phyloP scores from a whole-genome alignment of 2,329 filamentous ascomycete genomes.

The Esteya vermicola region DNA sequence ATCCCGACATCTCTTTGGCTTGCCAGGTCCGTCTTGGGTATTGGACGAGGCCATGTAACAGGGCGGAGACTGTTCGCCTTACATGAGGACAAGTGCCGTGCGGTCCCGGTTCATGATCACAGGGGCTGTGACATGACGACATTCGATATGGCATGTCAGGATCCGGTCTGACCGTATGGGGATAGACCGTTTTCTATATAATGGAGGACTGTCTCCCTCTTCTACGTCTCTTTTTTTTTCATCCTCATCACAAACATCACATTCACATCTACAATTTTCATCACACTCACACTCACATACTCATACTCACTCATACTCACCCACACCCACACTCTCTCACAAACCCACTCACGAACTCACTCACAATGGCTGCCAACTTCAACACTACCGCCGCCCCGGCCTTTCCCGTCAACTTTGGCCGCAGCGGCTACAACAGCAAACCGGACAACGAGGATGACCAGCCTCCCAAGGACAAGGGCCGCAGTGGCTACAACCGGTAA shows the following conservation, averaged over 20 bases:
- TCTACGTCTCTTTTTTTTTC: neutral
- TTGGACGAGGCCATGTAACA: too few relatives aligned
- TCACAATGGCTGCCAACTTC: constrained; percentile 16
- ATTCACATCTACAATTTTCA: neutral
- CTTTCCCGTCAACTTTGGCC: constrained; percentile 24
- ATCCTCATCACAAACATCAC: neutral
- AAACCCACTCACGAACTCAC: neutral
- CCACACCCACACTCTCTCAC: neutral
- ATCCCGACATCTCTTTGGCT: too few relatives aligned
- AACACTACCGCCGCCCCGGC: too few relatives aligned
- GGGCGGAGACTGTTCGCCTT: too few relatives aligned
- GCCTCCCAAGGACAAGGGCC: constrained; percentile 23
- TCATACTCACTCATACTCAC: neutral
- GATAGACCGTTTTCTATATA: neutral
- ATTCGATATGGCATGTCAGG: too few relatives aligned
- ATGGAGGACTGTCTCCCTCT: neutral
- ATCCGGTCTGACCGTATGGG: neutral
- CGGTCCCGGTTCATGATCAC: too few relatives aligned
- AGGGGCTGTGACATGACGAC: too few relatives aligned
- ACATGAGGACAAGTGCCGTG: too few relatives aligned
- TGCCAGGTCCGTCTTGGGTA: too few relatives aligned
- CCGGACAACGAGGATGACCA: constrained; percentile 19
- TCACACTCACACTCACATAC: neutral
- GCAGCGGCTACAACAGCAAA: constrained; percentile 26
- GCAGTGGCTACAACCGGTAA: constrained; percentile 31